phyloP scores from a whole-genome alignment of 306 rosid species.

The Prunus dulcis region DNA sequence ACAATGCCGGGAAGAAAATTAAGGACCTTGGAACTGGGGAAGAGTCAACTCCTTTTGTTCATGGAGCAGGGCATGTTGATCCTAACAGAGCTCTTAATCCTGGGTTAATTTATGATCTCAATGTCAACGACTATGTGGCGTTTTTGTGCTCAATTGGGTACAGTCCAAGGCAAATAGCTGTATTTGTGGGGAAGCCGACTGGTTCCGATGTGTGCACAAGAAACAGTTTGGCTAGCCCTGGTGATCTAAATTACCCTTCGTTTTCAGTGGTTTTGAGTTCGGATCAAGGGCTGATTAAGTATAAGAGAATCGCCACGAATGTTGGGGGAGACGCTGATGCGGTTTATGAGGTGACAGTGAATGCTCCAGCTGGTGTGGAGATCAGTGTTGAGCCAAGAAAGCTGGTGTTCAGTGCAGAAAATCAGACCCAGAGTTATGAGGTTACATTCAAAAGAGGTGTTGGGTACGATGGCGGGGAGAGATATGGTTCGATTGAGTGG shows the following conservation, averaged over 20 bases:
- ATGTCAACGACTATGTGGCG: constrained; percentile 50
- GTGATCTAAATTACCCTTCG: constrained; percentile 89
- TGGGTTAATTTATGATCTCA: constrained; percentile 68
- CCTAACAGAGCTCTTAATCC: constrained; percentile 85
- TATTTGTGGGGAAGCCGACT: constrained; percentile 51
- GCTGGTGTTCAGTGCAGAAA: constrained; percentile 52
- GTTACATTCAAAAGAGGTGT: constrained; percentile 37
- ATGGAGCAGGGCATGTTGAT: constrained; percentile 94
- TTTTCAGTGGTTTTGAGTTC: constrained; percentile 52
- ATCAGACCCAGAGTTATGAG: constrained; percentile 53
- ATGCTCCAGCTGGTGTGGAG: constrained; percentile 59
- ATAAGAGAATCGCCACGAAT: constrained; percentile 62
- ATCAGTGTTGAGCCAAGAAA: constrained; percentile 53
- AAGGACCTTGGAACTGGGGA: constrained; percentile 64
- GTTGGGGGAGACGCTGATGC: constrained; percentile 60
- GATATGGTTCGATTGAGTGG: constrained; percentile 81
- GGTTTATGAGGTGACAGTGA: constrained; percentile 59
- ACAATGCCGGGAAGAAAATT: constrained; percentile 57
- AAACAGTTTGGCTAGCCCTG: constrained; percentile 40
- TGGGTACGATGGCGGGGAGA: constrained; percentile 23
- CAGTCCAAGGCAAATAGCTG: constrained; percentile 40
- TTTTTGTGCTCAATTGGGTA: constrained; percentile 88
- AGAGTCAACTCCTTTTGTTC: constrained; percentile 66
- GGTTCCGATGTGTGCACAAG: constrained; percentile 39
- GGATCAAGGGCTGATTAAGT: constrained; percentile 34